Evolutionary conservation across 352 stramenopile genomes (phyloP).

Genomic region (Phytopythium sindhum): DNA sequence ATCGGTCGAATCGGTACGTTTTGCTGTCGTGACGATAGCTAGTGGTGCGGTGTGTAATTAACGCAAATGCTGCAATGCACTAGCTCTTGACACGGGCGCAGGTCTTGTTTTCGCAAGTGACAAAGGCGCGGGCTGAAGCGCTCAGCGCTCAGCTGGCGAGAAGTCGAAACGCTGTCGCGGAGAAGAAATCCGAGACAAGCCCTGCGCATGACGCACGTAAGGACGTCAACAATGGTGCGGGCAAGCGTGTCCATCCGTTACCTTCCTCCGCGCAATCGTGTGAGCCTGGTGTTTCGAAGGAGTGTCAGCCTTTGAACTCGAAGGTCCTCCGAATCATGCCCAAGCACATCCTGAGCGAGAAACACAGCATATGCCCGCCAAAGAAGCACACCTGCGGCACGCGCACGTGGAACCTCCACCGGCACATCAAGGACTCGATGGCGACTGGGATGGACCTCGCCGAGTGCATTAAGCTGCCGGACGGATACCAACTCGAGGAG

Average conservation of each 20-base stretch:
- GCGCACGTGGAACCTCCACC: slow-evolving; percentile 64
- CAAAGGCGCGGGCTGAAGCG: slow-evolving; percentile 11
- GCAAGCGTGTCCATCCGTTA: not conserved
- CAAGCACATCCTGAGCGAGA: slow-evolving; percentile 50
- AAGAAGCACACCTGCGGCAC: slow-evolving; percentile 59
- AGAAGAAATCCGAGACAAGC: slow-evolving; percentile 16
- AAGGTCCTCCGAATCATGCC: slow-evolving; percentile 30
- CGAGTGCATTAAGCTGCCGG: slow-evolving; percentile 64
- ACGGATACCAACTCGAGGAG: slow-evolving; percentile 56
- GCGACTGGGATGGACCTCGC: slow-evolving; percentile 45
- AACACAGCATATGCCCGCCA: slow-evolving; percentile 45
- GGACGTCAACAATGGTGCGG: not conserved
- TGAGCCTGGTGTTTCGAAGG: slow-evolving; percentile 8
- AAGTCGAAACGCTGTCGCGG: slow-evolving; percentile 6
- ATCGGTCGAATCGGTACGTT: slow-evolving; percentile 38
- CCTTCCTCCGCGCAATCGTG: too few species aligned
- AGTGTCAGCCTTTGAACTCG: slow-evolving; percentile 4
- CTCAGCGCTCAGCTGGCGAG: slow-evolving; percentile 9
- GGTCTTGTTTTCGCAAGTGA: slow-evolving; percentile 18
- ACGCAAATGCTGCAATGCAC: not conserved
- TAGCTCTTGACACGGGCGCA: slow-evolving; percentile 39
- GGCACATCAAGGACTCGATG: slow-evolving; percentile 70
- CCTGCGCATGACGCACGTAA: not conserved
- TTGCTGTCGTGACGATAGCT: slow-evolving; percentile 1
- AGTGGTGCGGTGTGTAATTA: not conserved